Evolutionary conservation across 73 alveolate species (phyloP).

Genomic region (Breviolum minutum): DNA sequence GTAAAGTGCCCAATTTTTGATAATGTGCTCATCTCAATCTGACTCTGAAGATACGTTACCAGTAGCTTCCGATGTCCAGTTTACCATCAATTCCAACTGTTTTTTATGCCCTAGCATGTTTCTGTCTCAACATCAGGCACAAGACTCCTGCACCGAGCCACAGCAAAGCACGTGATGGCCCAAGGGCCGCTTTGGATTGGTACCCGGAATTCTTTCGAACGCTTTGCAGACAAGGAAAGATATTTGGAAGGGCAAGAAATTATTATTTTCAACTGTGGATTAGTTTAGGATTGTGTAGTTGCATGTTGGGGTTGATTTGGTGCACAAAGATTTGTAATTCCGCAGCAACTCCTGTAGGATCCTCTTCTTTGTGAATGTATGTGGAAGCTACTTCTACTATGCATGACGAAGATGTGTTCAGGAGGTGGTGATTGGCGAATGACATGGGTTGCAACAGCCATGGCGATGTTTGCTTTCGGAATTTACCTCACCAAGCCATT

Average conservation of each 20-base stretch:
- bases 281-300: too few species aligned
- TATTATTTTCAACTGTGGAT: too few species aligned
- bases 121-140: neutral
- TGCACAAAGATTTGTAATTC: neutral
- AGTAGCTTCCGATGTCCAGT: too few species aligned
- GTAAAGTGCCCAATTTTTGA: too few species aligned
- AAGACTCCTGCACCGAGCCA: neutral
- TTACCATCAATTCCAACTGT: too few species aligned
- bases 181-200: neutral
- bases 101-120: too few species aligned
- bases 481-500: neutral
- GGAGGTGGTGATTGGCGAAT: neutral
- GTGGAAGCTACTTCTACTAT: conserved; percentile 3
- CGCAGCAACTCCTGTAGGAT: neutral
- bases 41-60: too few species aligned
- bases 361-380: conserved; percentile 37
- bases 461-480: neutral
- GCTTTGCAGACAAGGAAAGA: conserved; percentile 6
- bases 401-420: conserved; percentile 6
- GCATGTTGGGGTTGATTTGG: neutral
- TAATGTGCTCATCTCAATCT: too few species aligned
- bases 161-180: neutral
- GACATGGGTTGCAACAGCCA: conserved; percentile 11
- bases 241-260: too few species aligned
- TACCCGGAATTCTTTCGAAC: neutral